Percentiles rank a stretch among this genome's conserved stretches.
These are phyloP conservation scores for Geranomyces variabilis DNA, from an alignment of 192 early-diverging fungal genomes.

Conservation along the genomic window DNA sequence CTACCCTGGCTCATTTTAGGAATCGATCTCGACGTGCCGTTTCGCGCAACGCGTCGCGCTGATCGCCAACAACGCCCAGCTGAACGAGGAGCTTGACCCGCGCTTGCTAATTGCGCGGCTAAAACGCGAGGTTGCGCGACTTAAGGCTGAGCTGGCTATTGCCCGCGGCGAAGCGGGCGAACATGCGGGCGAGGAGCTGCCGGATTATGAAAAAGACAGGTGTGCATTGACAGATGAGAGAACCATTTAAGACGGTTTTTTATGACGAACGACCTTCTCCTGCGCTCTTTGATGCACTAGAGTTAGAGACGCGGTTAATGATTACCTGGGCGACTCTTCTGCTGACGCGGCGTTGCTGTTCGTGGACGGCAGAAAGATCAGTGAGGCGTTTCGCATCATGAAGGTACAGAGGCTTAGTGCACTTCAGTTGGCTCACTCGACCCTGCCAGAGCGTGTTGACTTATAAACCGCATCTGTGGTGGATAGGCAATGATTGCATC, in stretches of 20 bases:
- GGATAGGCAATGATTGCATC: neutral
- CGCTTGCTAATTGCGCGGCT: slow-evolving; percentile 54
- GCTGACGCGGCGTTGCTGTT: slow-evolving; percentile 45
- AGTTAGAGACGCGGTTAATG: slow-evolving; percentile 51
- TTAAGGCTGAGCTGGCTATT: slow-evolving; percentile 61
- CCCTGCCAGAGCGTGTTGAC: neutral
- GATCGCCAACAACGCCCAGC: slow-evolving; percentile 53
- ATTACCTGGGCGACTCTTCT: slow-evolving; percentile 46
- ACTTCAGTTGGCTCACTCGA: neutral
- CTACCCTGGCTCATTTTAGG: slow-evolving; percentile 32
- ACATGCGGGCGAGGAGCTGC: slow-evolving; percentile 46
- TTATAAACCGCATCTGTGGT: neutral
- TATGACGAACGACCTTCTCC: no score
- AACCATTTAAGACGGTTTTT: no score
- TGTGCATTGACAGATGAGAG: neutral
- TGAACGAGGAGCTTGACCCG: slow-evolving; percentile 68
- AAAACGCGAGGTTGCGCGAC: slow-evolving; percentile 51
- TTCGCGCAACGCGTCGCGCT: slow-evolving; percentile 67
- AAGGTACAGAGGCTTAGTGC: slow-evolving; percentile 36
- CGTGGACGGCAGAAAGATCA: slow-evolving; percentile 52
- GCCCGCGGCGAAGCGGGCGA: slow-evolving; percentile 47
- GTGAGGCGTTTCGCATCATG: slow-evolving; percentile 51
- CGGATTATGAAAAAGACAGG: slow-evolving; percentile 60
- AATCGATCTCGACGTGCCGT: slow-evolving; percentile 69
- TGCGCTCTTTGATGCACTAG: slow-evolving; percentile 39